These are phyloP conservation scores for Quaeritorhiza haematococci DNA, from an alignment of 371 early-diverging fungal genomes.

Conservation along the genomic window DNA sequence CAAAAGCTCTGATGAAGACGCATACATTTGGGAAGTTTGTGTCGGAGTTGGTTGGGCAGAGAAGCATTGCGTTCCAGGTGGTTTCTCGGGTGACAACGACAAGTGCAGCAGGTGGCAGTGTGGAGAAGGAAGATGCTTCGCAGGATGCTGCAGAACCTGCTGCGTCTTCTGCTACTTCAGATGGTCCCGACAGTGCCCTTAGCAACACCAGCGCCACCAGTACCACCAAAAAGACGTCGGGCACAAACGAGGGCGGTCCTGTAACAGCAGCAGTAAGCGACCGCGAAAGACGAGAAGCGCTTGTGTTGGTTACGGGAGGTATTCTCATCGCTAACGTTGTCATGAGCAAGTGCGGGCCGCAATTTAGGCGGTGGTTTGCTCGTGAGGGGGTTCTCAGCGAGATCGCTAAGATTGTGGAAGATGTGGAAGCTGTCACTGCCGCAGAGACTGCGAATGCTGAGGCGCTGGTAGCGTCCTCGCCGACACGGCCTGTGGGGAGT, in stretches of 20 bases:
- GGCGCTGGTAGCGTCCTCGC: not conserved
- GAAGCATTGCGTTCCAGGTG: constrained; percentile 17
- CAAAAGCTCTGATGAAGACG: constrained; percentile 4
- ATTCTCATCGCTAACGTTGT: constrained; percentile 27
- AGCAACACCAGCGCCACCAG: not conserved
- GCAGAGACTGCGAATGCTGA: not conserved
- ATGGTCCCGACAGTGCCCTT: not conserved
- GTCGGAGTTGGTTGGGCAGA: constrained; percentile 26
- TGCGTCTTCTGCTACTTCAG: not conserved
- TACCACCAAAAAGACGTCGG: too few relatives aligned
- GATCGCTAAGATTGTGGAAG: constrained; percentile 15
- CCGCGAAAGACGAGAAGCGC: constrained; percentile 25
- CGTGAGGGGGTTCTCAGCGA: constrained; percentile 35
- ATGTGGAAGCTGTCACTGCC: constrained; percentile 2
- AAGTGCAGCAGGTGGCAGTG: too few relatives aligned
- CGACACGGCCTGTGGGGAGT: too few relatives aligned
- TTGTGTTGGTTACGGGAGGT: constrained; percentile 26
- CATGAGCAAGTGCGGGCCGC: constrained; percentile 22
- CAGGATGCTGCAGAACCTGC: too few relatives aligned
- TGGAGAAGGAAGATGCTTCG: not conserved
- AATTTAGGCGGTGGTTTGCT: constrained; percentile 20
- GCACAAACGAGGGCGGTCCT: too few relatives aligned
- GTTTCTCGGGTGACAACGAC: too few relatives aligned
- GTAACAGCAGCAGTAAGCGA: not conserved
- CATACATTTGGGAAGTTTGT: constrained; percentile 37